These are phyloP conservation scores for Aspergillus sp. DNA, from an alignment of 2,329 filamentous ascomycete species.

Conservation along the genomic window DNA sequence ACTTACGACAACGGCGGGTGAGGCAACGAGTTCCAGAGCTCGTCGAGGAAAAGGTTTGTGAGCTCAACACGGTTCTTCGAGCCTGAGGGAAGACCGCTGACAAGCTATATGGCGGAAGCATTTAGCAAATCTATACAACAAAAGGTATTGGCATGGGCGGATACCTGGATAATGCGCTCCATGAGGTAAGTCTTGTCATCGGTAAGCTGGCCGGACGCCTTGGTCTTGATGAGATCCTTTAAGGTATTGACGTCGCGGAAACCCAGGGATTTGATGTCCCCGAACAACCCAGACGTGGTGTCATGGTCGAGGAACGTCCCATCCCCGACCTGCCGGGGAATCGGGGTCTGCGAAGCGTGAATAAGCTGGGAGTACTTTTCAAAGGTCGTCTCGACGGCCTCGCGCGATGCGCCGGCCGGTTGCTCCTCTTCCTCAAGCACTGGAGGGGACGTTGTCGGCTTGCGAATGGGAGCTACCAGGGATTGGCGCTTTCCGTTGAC, in stretches of 20 bases:
- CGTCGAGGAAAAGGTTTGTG: slow-evolving; percentile 59
- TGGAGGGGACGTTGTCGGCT: slow-evolving; percentile 10
- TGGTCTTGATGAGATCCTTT: slow-evolving; percentile 51
- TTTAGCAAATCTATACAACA: neutral
- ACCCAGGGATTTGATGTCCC: slow-evolving; percentile 52
- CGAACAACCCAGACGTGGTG: slow-evolving; percentile 45
- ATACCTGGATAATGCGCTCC: slow-evolving; percentile 58
- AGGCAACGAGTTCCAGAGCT: slow-evolving; percentile 63
- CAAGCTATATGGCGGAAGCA: slow-evolving; percentile 40
- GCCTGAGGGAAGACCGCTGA: slow-evolving; percentile 54
- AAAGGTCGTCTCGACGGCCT: slow-evolving; percentile 35
- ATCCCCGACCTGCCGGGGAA: slow-evolving; percentile 56
- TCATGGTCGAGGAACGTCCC: slow-evolving; percentile 50
- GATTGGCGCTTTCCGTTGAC: slow-evolving; percentile 28
- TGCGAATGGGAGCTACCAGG: slow-evolving; percentile 18
- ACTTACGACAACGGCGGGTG: slow-evolving; percentile 61
- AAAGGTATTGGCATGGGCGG: neutral
- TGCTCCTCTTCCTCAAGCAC: slow-evolving; percentile 15
- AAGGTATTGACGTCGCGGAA: slow-evolving; percentile 56
- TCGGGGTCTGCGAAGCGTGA: slow-evolving; percentile 51
- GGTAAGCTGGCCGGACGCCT: slow-evolving; percentile 55
- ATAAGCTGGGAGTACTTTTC: slow-evolving; percentile 40
- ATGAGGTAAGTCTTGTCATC: slow-evolving; percentile 74
- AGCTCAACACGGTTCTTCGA: slow-evolving; percentile 56
- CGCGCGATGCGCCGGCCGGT: slow-evolving; percentile 24